Base-by-base conservation (phyloP, 305 asterid genomes). In the Solanum aculeatissimum region DNA sequence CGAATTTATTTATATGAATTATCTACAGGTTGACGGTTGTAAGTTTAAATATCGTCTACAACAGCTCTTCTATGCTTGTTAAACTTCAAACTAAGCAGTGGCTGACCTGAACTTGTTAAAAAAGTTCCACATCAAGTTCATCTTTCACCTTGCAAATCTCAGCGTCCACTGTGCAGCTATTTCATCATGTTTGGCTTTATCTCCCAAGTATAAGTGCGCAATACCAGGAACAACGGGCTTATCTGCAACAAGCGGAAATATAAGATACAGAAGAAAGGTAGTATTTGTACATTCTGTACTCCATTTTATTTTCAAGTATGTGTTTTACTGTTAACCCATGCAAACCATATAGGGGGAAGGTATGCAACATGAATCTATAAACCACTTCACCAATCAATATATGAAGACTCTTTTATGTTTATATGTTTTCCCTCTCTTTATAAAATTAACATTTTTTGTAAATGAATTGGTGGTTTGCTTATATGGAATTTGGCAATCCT, bases 201-300 rank as follows among this genome's bases (percentile, higher is more conserved):
- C 96, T 10, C 88, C 89, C 89, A 92, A 87, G 91, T 92, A 95
- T 69, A 94, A 84, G 84, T 88, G 92, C 3, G 96, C 97, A 32
- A 95, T 89, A 62, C 95, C 95, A 10, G 94, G 97, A 88, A 93
- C 94, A 55, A 90, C 94, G 18, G 99, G 94, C 69, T 94, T 94
- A 86, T 94, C 98, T 94, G 96, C 95, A 88, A 84, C 43, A 82
- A 85, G 21, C 38, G 16, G 45, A 29, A 77, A 16, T 15, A 12
- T 49, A 77, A 49, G 16, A 77, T 49, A 77, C 45, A 77, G 25
- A 77, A 77, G 4, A 51, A 75, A 51, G 57, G 63, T 51, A 27
- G 27, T 27, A n/a, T 40, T 25, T 12, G 3, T n/a, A 10, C 79
- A 71, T 47, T 42, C 19, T n/a, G 32, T 71, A n/a, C 79, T 19